These are phyloP conservation scores for Ophiocordyceps camponoti-leonardi DNA, from an alignment of 2,329 filamentous ascomycete genomes.

Conservation along the genomic window DNA sequence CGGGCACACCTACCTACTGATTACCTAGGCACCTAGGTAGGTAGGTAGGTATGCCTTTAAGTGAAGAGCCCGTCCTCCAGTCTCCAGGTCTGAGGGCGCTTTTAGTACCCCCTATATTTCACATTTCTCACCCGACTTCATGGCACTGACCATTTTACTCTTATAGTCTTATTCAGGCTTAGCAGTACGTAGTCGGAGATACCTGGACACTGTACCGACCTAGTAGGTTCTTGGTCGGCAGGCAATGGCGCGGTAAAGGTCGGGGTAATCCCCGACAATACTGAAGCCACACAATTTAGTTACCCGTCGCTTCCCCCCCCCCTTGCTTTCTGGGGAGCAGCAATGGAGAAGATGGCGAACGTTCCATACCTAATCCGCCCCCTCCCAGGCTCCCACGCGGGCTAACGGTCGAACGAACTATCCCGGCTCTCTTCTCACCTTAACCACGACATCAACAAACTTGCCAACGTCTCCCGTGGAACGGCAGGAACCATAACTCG, in stretches of 20 bases:
- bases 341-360: not conserved
- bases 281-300: not conserved
- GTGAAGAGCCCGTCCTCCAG: no score
- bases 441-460: not conserved
- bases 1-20: no score
- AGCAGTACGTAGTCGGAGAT: no score
- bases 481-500: not conserved
- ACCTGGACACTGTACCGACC: no score
- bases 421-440: not conserved
- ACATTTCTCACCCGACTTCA: no score
- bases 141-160: no score
- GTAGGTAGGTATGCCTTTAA: no score
- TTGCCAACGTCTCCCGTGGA: not conserved
- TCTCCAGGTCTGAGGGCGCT: no score
- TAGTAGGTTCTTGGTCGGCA: no score
- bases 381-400: not conserved
- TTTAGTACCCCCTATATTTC: no score
- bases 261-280: not conserved
- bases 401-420: not conserved
- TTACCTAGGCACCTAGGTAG: no score
- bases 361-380: not conserved
- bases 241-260: not conserved
- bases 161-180: no score
- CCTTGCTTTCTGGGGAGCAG: not conserved
- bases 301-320: not conserved